Conservation (phyloP, 768 basidiomycete genomes). For the Mycena metata region DNA sequence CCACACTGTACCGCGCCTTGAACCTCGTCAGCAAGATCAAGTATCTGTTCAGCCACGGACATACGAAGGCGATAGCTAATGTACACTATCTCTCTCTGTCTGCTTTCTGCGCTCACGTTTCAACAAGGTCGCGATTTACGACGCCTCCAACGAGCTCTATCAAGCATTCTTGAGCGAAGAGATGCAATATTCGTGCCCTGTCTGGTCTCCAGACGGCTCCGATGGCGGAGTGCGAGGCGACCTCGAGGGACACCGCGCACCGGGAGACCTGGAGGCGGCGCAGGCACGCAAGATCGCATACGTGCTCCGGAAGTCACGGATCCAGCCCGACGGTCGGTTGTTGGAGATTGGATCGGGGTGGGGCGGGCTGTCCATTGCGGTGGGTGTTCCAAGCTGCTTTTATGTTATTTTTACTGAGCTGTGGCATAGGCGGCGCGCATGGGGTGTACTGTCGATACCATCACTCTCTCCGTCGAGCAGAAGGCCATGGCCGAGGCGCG, state of each 20-base stretch:
- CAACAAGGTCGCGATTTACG: no score
- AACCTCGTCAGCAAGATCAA: no score
- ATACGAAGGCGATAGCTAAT: no score
- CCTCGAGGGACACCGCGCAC: conserved; percentile 9
- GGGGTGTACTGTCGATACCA: conserved; percentile 59
- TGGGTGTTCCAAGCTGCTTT: no score
- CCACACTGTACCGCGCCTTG: no score
- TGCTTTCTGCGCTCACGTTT: no score
- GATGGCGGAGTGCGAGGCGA: conserved; percentile 53
- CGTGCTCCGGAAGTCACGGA: conserved; percentile 62
- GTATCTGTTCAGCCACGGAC: no score
- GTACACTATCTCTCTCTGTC: no score
- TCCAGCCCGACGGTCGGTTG: conserved; percentile 60
- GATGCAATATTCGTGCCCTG: conserved; percentile 69
- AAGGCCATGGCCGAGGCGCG: conserved; percentile 57
- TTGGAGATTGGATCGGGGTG: conserved; percentile 71
- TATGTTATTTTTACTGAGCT: no score
- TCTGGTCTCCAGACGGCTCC: conserved; percentile 61
- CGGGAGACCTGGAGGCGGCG: conserved; percentile 31
- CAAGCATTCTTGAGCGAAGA: conserved; percentile 61
- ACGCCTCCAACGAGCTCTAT: no score
- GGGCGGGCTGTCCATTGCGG: conserved; percentile 64
- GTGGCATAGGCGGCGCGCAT: conserved; percentile 48
- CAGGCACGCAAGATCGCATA: conserved; percentile 30
- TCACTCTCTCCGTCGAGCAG: conserved; percentile 67